Percentiles rank a stretch among this genome's conserved stretches.
Evolutionary conservation across 192 early-diverging fungal species (phyloP).

Genomic region (Nowakowskiella sp.): DNA sequence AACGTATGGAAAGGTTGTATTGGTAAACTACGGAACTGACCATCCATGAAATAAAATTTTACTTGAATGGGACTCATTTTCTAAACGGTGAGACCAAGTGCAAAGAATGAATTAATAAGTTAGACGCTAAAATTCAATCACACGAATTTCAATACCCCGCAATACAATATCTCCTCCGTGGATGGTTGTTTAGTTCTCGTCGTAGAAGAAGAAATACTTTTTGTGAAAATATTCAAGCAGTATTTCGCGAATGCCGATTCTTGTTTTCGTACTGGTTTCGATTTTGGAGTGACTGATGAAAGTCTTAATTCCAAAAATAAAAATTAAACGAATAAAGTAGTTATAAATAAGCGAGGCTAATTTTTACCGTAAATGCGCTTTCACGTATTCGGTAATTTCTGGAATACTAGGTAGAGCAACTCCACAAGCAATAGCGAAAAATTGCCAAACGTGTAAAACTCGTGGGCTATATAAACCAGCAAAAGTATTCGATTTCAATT

Average conservation of each 20-base stretch:
- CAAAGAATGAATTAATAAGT: background rate
- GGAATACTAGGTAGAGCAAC: slow-evolving; percentile 22
- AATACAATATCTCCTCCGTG: slow-evolving; percentile 26
- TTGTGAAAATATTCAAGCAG: slow-evolving; percentile 28
- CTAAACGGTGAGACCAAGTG: slow-evolving; percentile 10
- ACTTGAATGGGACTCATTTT: slow-evolving; percentile 32
- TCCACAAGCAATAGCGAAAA: slow-evolving; percentile 28
- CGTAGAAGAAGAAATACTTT: slow-evolving; percentile 8
- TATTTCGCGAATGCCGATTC: slow-evolving; percentile 30
- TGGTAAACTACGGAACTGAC: slow-evolving; percentile 32
- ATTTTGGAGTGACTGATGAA: slow-evolving; percentile 22
- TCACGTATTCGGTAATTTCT: slow-evolving; percentile 35
- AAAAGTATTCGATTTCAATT: background rate
- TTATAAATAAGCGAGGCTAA: background rate
- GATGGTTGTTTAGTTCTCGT: slow-evolving; percentile 24
- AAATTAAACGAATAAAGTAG: slow-evolving; percentile 8
- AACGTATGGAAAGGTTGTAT: slow-evolving; percentile 29
- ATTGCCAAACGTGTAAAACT: slow-evolving; percentile 24
- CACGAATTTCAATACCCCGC: slow-evolving; percentile 10
- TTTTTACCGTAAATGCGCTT: slow-evolving; percentile 33
- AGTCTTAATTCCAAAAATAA: slow-evolving; percentile 20
- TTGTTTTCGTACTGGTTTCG: slow-evolving; percentile 20
- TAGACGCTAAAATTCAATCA: background rate
- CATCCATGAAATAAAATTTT: slow-evolving; percentile 31
- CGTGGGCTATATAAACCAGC: background rate